A percentile compares a stretch with the other conserved stretches of the same genome.
phyloP scores from a whole-genome alignment of 192 early-diverging fungal species.

The Jimgerdemannia flammicorona region DNA sequence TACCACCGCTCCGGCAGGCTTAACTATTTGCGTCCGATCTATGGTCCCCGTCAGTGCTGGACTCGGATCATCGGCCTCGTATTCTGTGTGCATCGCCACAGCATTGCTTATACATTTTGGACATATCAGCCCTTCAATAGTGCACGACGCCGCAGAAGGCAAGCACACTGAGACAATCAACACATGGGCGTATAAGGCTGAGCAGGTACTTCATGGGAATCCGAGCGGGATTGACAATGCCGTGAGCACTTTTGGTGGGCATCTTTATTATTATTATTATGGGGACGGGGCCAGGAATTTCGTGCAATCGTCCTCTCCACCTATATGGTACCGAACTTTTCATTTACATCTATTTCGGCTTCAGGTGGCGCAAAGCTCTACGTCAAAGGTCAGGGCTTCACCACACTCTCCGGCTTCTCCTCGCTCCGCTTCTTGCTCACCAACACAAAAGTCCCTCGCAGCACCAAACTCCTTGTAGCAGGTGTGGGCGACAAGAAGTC shows the following conservation, averaged over 20 bases:
- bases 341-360: neutral
- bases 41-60: conserved; percentile 89
- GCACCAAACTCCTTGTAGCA: conserved; percentile 84
- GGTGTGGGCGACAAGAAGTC: conserved; percentile 62
- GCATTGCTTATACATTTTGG: conserved; percentile 64
- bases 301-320: no score
- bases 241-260: conserved; percentile 76
- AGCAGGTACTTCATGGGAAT: conserved; percentile 93
- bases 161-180: conserved; percentile 62
- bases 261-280: neutral
- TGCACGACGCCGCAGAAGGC: conserved; percentile 12
- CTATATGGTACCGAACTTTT: neutral
- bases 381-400: conserved; percentile 52
- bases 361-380: conserved; percentile 72
- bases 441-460: conserved; percentile 86
- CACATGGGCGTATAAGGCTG: conserved; percentile 86
- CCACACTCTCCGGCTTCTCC: conserved; percentile 47
- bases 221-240: conserved; percentile 96
- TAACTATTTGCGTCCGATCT: conserved; percentile 68
- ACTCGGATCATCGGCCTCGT: conserved; percentile 94
- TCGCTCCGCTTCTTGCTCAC: conserved; percentile 79
- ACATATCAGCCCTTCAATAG: conserved; percentile 12
- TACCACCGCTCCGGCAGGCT: conserved; percentile 21
- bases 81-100: conserved; percentile 74
- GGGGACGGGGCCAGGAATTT: no score